A percentile compares a stretch with the other conserved stretches of the same genome.
Evolutionary conservation across 192 early-diverging fungal species (phyloP).

Genomic region (Coemansia furcata): DNA sequence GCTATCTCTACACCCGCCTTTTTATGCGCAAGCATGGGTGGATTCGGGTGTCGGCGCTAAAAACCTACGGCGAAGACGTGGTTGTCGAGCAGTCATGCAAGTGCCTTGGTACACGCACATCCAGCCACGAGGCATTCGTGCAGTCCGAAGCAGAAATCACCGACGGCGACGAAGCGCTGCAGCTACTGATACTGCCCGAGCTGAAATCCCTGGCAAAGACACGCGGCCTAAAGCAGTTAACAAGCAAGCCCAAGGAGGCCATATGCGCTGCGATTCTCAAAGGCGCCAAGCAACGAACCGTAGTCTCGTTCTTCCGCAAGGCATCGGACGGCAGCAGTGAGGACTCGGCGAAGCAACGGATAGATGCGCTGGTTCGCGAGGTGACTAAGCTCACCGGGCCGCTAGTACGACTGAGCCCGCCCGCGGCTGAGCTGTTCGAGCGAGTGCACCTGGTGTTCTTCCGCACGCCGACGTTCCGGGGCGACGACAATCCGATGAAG

Average conservation of each 20-base stretch:
- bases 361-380: constrained; percentile 11
- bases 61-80: constrained; percentile 25
- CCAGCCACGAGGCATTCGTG: constrained; percentile 20
- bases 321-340: background rate
- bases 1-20: constrained; percentile 44
- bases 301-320: constrained; percentile 41
- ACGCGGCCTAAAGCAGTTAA: constrained; percentile 37
- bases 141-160: constrained; percentile 17
- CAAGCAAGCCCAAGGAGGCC: constrained; percentile 26
- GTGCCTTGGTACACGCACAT: constrained; percentile 6
- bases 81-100: constrained; percentile 43
- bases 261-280: constrained; percentile 27
- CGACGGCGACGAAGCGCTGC: constrained; percentile 20
- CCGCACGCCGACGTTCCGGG: constrained; percentile 24
- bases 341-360: constrained; percentile 13
- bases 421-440: constrained; percentile 36
- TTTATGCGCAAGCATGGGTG: constrained; percentile 49
- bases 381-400: constrained; percentile 29
- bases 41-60: constrained; percentile 29
- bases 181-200: constrained; percentile 23
- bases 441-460: constrained; percentile 52
- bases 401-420: constrained; percentile 24
- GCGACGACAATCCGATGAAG: constrained; percentile 38
- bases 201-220: constrained; percentile 32
- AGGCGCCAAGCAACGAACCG: constrained; percentile 37